phyloP scores from a whole-genome alignment of 2,329 filamentous ascomycete genomes.

The Acarospora socialis region DNA sequence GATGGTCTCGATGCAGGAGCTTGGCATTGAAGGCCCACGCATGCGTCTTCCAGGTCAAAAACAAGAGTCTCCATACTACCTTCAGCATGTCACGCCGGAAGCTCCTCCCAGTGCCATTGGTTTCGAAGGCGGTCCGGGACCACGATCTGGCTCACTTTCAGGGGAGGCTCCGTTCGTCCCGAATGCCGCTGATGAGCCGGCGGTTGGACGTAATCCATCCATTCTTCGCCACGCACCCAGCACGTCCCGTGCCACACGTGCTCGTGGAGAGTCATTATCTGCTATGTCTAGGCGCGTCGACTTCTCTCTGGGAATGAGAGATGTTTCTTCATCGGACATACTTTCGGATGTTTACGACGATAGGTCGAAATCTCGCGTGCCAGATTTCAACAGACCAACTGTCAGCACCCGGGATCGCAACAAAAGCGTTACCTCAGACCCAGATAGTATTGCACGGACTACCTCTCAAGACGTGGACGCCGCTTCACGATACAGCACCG shows the following conservation, averaged over 20 bases:
- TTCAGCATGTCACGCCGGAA: slow-evolving; percentile 35
- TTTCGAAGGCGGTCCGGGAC: slow-evolving; percentile 16
- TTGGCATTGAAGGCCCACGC: slow-evolving; percentile 73
- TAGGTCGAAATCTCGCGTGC: slow-evolving; percentile 27
- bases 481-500: too few species aligned
- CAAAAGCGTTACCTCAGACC: slow-evolving; percentile 23
- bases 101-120: slow-evolving; percentile 18
- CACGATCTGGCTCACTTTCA: slow-evolving; percentile 18
- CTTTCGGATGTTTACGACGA: slow-evolving; percentile 53
- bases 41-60: slow-evolving; percentile 57
- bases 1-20: slow-evolving; percentile 69
- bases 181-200: slow-evolving; percentile 13
- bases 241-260: slow-evolving; percentile 23
- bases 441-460: slow-evolving; percentile 16
- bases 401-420: slow-evolving; percentile 28
- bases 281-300: slow-evolving; percentile 50
- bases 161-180: slow-evolving; percentile 32
- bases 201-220: slow-evolving; percentile 29
- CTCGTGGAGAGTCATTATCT: slow-evolving; percentile 43
- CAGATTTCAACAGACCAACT: slow-evolving; percentile 24
- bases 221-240: slow-evolving; percentile 40
- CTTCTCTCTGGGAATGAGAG: slow-evolving; percentile 54
- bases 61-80: slow-evolving; percentile 51
- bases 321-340: slow-evolving; percentile 42
- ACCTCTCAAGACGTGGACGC: too few species aligned